A percentile compares a stretch with the other conserved stretches of the same genome.
These are phyloP conservation scores for Neurospora sp. DNA, from an alignment of 495 filamentous ascomycete genomes.

Conservation along the genomic window DNA sequence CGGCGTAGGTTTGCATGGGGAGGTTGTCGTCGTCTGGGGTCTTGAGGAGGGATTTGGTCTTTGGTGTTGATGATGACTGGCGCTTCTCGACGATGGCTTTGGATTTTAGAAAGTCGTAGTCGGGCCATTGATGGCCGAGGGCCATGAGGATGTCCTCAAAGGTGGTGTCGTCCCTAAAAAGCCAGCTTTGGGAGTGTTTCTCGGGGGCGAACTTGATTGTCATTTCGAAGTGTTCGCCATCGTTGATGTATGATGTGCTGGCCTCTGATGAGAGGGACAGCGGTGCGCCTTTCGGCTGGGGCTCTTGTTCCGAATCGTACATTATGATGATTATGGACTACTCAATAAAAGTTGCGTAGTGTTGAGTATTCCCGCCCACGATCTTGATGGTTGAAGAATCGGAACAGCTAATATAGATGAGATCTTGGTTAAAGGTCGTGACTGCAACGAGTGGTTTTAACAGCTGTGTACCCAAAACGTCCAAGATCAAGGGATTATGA, in stretches of 20 bases:
- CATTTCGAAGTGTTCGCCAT: conserved; percentile 6
- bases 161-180: conserved; percentile 6
- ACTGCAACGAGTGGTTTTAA: neutral
- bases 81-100: conserved; percentile 22
- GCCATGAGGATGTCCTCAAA: conserved; percentile 12
- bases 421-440: neutral
- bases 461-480: neutral
- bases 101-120: conserved; percentile 22
- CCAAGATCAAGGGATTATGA: neutral
- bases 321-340: neutral
- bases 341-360: neutral
- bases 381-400: neutral
- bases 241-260: neutral
- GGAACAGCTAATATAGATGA: neutral
- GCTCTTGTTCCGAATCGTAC: neutral
- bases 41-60: conserved; percentile 13
- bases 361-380: neutral
- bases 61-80: conserved; percentile 5
- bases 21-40: conserved; percentile 22
- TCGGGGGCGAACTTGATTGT: conserved; percentile 23
- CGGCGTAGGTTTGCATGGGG: conserved; percentile 39
- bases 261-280: neutral
- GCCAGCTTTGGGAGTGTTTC: conserved; percentile 11
- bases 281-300: neutral
- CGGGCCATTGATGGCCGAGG: conserved; percentile 9